Evolutionary conservation across 2,329 filamentous ascomycete genomes (phyloP).

Genomic region (Bipolaris zeicola): DNA sequence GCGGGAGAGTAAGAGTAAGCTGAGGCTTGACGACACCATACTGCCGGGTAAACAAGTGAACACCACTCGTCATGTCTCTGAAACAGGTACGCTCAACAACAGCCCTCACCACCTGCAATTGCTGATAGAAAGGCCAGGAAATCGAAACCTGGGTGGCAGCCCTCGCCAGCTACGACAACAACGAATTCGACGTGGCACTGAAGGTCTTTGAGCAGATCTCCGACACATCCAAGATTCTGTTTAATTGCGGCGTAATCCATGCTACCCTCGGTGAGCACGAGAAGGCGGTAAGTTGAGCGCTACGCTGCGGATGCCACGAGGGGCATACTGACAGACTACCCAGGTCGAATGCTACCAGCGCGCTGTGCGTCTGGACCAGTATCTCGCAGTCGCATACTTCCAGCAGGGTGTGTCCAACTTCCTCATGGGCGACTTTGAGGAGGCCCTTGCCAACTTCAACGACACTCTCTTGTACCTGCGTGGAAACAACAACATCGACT

Average conservation of each 20-base stretch:
- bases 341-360: slow-evolving; percentile 95
- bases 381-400: slow-evolving; percentile 96
- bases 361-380: slow-evolving; percentile 87
- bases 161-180: slow-evolving; percentile 90
- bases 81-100: slow-evolving; percentile 49
- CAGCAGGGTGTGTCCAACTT: slow-evolving; percentile 99
- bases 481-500: slow-evolving; percentile 97
- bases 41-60: slow-evolving; percentile 46
- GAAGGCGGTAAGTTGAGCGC: slow-evolving; percentile 73
- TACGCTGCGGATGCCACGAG: neutral
- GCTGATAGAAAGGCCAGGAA: slow-evolving; percentile 66
- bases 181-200: slow-evolving; percentile 91
- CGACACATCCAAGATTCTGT: slow-evolving; percentile 97
- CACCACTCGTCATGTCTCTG: slow-evolving; percentile 54
- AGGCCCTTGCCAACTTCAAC: slow-evolving; percentile 97
- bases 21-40: slow-evolving; percentile 50
- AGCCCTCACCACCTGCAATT: slow-evolving; percentile 24
- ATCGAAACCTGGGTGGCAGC: slow-evolving; percentile 98
- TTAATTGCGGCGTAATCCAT: slow-evolving; percentile 98
- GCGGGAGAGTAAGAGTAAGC: slow-evolving; percentile 11
- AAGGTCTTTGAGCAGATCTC: slow-evolving; percentile 82
- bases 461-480: slow-evolving; percentile 93
- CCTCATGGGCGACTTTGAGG: slow-evolving; percentile 93
- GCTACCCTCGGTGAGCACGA: slow-evolving; percentile 95
- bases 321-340: slow-evolving; percentile 23